Conservation (phyloP, 768 basidiomycete species). For the Kwoniella dejecticola region DNA sequence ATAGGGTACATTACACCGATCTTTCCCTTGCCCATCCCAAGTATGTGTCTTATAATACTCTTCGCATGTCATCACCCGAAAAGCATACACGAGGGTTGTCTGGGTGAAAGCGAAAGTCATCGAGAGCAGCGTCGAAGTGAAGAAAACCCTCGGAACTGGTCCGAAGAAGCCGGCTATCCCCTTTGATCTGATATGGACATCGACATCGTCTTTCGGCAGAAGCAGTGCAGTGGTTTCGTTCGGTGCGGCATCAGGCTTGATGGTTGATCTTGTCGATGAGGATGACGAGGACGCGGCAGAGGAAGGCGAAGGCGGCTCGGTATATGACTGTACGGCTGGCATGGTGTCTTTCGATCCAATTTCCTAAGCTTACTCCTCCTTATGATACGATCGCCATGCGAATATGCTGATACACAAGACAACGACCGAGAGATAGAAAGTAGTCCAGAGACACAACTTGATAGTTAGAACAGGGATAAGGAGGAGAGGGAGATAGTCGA, state of each 20-base stretch:
- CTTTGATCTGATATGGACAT: neutral
- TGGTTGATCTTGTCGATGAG: slow-evolving; percentile 7
- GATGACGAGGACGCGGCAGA: slow-evolving; percentile 4
- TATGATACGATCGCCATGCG: neutral
- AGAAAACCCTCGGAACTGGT: slow-evolving; percentile 33
- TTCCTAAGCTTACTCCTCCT: neutral
- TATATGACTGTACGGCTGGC: slow-evolving; percentile 9
- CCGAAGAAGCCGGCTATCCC: slow-evolving; percentile 5
- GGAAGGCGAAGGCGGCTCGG: slow-evolving; percentile 5
- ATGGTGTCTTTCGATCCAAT: too few relatives aligned
- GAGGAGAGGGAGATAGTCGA: too few relatives aligned
- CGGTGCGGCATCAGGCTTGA: neutral
- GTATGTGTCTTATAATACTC: slow-evolving; percentile 40
- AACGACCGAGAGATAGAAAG: neutral
- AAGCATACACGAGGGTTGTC: slow-evolving; percentile 48
- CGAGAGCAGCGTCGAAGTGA: slow-evolving; percentile 36
- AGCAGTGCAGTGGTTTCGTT: slow-evolving; percentile 7
- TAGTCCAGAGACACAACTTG: neutral
- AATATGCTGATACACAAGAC: too few relatives aligned
- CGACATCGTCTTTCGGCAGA: neutral
- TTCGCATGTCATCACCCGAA: slow-evolving; percentile 50
- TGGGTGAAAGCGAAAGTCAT: slow-evolving; percentile 48
- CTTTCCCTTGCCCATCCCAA: slow-evolving; percentile 17
- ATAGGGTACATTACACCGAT: slow-evolving; percentile 40
- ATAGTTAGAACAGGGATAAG: too few relatives aligned